Evolutionary conservation across 176 grass and related monocot species (phyloP).

Genomic region (Pontederia paniculata): DNA sequence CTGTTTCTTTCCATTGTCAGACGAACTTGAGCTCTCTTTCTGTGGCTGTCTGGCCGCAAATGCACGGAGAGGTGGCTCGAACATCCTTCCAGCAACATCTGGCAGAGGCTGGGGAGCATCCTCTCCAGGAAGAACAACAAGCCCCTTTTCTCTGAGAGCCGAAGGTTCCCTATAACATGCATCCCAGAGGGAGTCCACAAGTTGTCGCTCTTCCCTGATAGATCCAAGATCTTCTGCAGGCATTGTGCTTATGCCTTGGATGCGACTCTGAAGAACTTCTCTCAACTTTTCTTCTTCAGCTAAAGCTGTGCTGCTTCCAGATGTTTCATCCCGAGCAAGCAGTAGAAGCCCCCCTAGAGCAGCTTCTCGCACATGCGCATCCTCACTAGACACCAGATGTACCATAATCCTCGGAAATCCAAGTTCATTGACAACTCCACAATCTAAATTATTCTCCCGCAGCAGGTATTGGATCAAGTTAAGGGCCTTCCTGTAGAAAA

Average conservation of each 20-base stretch:
- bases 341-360: slow-evolving; percentile 63
- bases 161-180: slow-evolving; percentile 78
- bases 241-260: slow-evolving; percentile 53
- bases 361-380: slow-evolving; percentile 66
- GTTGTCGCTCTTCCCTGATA: slow-evolving; percentile 67
- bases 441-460: slow-evolving; percentile 56
- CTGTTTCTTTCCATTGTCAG: slow-evolving; percentile 33
- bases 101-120: slow-evolving; percentile 46
- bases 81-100: slow-evolving; percentile 53
- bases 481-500: slow-evolving; percentile 59
- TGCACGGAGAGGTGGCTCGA: slow-evolving; percentile 48
- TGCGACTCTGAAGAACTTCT: slow-evolving; percentile 40
- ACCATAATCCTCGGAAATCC: slow-evolving; percentile 72
- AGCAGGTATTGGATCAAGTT: slow-evolving; percentile 63
- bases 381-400: slow-evolving; percentile 45
- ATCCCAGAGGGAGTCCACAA: slow-evolving; percentile 61
- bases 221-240: slow-evolving; percentile 57
- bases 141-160: slow-evolving; percentile 38
- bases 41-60: slow-evolving; percentile 31
- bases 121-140: slow-evolving; percentile 66
- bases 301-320: slow-evolving; percentile 26
- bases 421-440: slow-evolving; percentile 41
- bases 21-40: slow-evolving; percentile 10
- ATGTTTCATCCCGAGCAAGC: slow-evolving; percentile 39
- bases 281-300: slow-evolving; percentile 40